phyloP scores from a whole-genome alignment of 768 basidiomycete species.

The Filobasidium wieringae region DNA sequence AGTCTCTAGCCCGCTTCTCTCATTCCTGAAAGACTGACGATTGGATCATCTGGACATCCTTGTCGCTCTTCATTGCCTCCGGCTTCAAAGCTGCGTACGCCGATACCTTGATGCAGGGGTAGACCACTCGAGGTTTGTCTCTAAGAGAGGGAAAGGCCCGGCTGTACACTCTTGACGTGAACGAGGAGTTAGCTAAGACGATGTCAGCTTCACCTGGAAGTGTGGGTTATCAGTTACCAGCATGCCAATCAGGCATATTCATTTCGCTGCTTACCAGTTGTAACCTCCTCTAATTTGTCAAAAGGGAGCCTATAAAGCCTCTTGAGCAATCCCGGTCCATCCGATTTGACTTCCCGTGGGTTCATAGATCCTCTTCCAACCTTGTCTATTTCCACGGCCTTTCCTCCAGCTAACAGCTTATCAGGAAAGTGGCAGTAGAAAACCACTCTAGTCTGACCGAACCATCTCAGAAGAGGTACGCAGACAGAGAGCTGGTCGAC shows the following conservation, averaged over 20 bases:
- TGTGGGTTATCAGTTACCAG: background rate
- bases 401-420: slow-evolving; percentile 54
- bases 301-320: slow-evolving; percentile 72
- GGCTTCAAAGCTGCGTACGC: slow-evolving; percentile 47
- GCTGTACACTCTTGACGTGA: slow-evolving; percentile 71
- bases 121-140: slow-evolving; percentile 59
- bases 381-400: slow-evolving; percentile 39
- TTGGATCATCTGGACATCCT: slow-evolving; percentile 43
- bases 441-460: slow-evolving; percentile 66
- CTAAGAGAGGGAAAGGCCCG: slow-evolving; percentile 60
- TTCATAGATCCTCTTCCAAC: slow-evolving; percentile 27
- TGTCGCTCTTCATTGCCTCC: slow-evolving; percentile 39
- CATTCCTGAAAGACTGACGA: slow-evolving; percentile 20
- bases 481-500: slow-evolving; percentile 93
- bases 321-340: slow-evolving; percentile 46
- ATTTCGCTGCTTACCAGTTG: slow-evolving; percentile 55
- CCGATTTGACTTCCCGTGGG: slow-evolving; percentile 41
- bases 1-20: background rate
- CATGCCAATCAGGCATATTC: background rate
- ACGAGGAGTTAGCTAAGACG: slow-evolving; percentile 81
- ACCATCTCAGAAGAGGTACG: slow-evolving; percentile 62
- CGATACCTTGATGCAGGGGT: slow-evolving; percentile 79
- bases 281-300: slow-evolving; percentile 78
- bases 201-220: slow-evolving; percentile 72
- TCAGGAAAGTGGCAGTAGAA: slow-evolving; percentile 99